A percentile compares a stretch with the other conserved stretches of the same genome.
These are phyloP conservation scores for Podospora bellae-mahoneyi DNA, from an alignment of 495 filamentous ascomycete species.

Conservation along the genomic window DNA sequence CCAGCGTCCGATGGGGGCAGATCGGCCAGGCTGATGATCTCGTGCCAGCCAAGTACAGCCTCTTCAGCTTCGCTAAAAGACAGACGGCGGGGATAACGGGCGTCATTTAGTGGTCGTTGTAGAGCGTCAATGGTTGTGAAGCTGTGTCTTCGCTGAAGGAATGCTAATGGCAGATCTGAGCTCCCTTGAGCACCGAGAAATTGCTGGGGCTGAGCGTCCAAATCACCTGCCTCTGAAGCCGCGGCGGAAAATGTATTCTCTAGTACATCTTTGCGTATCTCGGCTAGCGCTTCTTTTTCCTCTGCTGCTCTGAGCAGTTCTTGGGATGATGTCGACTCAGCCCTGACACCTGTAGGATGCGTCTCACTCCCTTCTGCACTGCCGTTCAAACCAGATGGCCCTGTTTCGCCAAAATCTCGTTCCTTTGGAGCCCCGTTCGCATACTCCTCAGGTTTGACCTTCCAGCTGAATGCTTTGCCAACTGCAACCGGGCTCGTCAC, in stretches of 20 bases:
- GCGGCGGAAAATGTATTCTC: slow-evolving; percentile 36
- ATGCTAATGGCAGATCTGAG: slow-evolving; percentile 21
- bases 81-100: slow-evolving; percentile 72
- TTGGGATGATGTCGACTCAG: neutral
- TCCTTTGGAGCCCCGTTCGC: slow-evolving; percentile 37
- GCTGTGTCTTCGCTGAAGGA: slow-evolving; percentile 49
- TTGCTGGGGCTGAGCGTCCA: slow-evolving; percentile 38
- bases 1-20: slow-evolving; percentile 38
- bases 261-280: slow-evolving; percentile 26
- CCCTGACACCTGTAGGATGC: slow-evolving; percentile 1
- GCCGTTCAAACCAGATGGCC: slow-evolving; percentile 1
- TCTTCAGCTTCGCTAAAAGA: slow-evolving; percentile 91
- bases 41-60: slow-evolving; percentile 71
- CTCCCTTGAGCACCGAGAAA: slow-evolving; percentile 38
- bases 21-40: slow-evolving; percentile 41
- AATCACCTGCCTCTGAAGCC: slow-evolving; percentile 44
- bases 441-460: slow-evolving; percentile 55
- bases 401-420: slow-evolving; percentile 28
- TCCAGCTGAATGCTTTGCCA: slow-evolving; percentile 53
- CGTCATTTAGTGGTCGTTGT: slow-evolving; percentile 45
- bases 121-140: slow-evolving; percentile 36
- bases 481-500: slow-evolving; percentile 35
- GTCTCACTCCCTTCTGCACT: slow-evolving; percentile 12
- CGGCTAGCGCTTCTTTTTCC: slow-evolving; percentile 19
- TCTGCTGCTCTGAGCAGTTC: neutral